phyloP scores from a whole-genome alignment of 441 rosid genomes.

The California macrophylla region DNA sequence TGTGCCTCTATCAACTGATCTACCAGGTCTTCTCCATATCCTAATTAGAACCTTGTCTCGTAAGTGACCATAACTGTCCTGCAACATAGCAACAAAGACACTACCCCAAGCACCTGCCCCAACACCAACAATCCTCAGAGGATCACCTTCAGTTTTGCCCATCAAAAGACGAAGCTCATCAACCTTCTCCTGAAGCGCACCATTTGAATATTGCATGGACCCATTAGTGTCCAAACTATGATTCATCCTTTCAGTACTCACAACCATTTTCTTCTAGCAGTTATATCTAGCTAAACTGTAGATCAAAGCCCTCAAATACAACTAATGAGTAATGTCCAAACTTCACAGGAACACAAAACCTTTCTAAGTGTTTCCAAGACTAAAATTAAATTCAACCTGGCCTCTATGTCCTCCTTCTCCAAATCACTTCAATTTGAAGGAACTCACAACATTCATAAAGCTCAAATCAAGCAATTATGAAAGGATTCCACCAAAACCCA shows the following conservation, averaged over 20 bases:
- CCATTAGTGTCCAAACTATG: conserved; percentile 33
- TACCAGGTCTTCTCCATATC: conserved; percentile 90
- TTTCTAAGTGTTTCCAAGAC: not conserved
- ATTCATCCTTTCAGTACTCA: conserved; percentile 21
- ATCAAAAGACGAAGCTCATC: conserved; percentile 57
- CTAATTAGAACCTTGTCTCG: conserved; percentile 78
- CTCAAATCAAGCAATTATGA: conserved; percentile 13
- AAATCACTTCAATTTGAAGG: conserved; percentile 15
- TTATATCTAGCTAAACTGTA: conserved; percentile 2
- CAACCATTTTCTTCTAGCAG: conserved; percentile 27
- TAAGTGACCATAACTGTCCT: conserved; percentile 69
- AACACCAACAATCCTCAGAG: conserved; percentile 69
- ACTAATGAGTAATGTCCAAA: not conserved
- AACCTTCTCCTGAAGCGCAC: conserved; percentile 51
- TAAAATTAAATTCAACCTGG: not conserved
- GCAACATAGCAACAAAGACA: conserved; percentile 80
- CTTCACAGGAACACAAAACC: not conserved
- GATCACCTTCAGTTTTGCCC: conserved; percentile 76
- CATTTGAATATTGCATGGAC: conserved; percentile 29
- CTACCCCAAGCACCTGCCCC: conserved; percentile 99
- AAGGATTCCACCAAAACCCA: conserved; percentile 10
- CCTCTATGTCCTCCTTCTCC: conserved; percentile 1
- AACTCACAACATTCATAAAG: not conserved
- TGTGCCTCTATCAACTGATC: conserved; percentile 55
- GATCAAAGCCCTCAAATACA: not conserved